Evolutionary conservation across 192 early-diverging fungal genomes (phyloP).

Genomic region (Allomyces javanicus): DNA sequence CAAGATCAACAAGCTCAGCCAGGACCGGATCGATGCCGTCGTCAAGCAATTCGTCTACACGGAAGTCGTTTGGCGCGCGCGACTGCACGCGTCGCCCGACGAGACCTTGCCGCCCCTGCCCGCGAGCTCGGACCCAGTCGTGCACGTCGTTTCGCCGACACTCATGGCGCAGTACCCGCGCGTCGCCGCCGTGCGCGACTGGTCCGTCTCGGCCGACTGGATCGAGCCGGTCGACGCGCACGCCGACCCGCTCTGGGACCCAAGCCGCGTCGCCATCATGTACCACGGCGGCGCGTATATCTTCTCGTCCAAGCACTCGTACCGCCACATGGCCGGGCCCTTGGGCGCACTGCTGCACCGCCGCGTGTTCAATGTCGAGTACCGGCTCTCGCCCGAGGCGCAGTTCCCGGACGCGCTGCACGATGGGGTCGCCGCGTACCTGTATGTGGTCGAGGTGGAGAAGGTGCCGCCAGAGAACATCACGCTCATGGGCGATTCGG

Average conservation of each 20-base stretch:
- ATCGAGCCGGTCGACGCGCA: not conserved
- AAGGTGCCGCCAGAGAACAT: not conserved
- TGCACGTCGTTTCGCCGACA: not conserved
- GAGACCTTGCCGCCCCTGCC: too few relatives aligned
- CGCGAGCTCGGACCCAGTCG: not conserved
- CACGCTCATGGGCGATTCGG: not conserved
- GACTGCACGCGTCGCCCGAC: not conserved
- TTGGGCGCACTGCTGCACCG: not conserved
- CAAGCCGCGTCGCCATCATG: not conserved
- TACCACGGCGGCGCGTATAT: not conserved
- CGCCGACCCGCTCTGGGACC: not conserved
- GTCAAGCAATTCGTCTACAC: too few relatives aligned
- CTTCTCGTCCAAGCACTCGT: not conserved
- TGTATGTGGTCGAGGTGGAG: not conserved
- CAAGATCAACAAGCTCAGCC: not conserved
- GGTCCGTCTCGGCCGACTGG: not conserved
- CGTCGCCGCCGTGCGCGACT: not conserved
- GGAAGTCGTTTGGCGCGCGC: not conserved
- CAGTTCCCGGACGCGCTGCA: not conserved
- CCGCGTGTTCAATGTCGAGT: not conserved
- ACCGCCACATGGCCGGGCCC: not conserved
- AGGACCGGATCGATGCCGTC: too few relatives aligned
- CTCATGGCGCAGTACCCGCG: not conserved
- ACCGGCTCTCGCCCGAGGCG: not conserved
- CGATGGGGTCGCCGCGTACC: not conserved